Conservation (phyloP, 768 basidiomycete species). For the Neoboletus magnificus region DNA sequence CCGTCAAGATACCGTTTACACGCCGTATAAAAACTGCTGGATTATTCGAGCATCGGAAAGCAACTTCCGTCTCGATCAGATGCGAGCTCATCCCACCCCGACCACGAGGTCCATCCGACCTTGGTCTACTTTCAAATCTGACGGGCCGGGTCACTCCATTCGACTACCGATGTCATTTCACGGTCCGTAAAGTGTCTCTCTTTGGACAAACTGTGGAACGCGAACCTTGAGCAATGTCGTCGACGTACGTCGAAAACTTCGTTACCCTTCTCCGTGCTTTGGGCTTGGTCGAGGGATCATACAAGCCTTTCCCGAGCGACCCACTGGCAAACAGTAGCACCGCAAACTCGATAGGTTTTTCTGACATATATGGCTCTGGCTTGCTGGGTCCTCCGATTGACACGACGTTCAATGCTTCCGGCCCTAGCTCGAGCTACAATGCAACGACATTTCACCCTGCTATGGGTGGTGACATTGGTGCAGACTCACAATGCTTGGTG, state of each 20-base stretch:
- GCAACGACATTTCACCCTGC: background rate
- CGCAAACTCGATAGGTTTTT: background rate
- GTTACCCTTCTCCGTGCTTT: slow-evolving; percentile 6
- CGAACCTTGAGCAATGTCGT: background rate
- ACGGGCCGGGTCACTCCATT: background rate
- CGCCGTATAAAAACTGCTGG: no score
- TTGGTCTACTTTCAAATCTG: slow-evolving; percentile 1
- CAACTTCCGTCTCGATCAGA: no score
- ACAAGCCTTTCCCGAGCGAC: slow-evolving; percentile 5
- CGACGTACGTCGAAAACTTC: slow-evolving; percentile 3
- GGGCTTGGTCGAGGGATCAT: slow-evolving; percentile 9
- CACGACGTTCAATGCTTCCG: background rate
- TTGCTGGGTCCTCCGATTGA: background rate
- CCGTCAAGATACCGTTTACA: no score
- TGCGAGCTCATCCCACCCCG: background rate
- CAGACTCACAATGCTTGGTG: slow-evolving; percentile 4
- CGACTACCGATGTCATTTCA: background rate
- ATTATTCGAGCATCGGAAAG: no score
- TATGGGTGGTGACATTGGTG: background rate
- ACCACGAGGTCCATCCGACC: background rate
- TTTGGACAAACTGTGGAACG: background rate
- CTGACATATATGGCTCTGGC: background rate
- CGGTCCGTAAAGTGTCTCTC: background rate
- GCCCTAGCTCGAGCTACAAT: background rate
- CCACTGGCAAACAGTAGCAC: background rate